A percentile compares a stretch with the other conserved stretches of the same genome.
Evolutionary conservation across 2,329 filamentous ascomycete species (phyloP).

Genomic region (Dothistroma pini): DNA sequence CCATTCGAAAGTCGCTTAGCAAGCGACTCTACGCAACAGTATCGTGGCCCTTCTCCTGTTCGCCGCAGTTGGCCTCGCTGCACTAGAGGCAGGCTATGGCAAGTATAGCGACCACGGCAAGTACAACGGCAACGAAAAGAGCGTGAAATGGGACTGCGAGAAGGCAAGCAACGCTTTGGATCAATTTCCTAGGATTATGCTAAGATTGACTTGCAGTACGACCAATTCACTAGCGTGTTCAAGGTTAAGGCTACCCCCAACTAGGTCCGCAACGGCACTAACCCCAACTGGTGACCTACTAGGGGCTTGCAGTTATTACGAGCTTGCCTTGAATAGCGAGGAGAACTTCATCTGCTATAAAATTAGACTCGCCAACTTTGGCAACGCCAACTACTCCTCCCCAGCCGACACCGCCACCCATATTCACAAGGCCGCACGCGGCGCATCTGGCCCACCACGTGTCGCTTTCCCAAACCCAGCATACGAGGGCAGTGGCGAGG

Average conservation of each 20-base stretch:
- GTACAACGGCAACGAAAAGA: constrained; percentile 5
- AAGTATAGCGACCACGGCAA: constrained; percentile 1
- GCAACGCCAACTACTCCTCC: constrained; percentile 49
- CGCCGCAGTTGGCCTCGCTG: constrained; percentile 17
- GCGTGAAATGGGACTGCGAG: constrained; percentile 4
- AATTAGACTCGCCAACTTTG: constrained; percentile 50
- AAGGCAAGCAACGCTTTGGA: neutral
- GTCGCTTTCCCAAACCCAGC: constrained; percentile 51
- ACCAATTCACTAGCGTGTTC: constrained; percentile 49
- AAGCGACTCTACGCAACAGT: neutral
- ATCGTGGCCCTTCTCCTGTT: constrained; percentile 17
- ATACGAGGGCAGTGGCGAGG: neutral
- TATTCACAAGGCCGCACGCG: constrained; percentile 50
- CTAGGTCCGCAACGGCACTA: constrained; percentile 47
- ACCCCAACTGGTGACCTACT: constrained; percentile 28
- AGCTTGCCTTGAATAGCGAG: constrained; percentile 51
- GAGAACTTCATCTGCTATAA: constrained; percentile 48
- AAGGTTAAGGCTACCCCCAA: constrained; percentile 48
- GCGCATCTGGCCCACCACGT: constrained; percentile 50
- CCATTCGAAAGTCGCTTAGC: neutral
- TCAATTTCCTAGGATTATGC: neutral
- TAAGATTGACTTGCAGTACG: neutral
- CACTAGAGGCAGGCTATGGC: constrained; percentile 16
- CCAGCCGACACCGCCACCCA: constrained; percentile 53
- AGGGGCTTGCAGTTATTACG: constrained; percentile 49